These are phyloP conservation scores for Diplocarpon mali DNA, from an alignment of 2,329 filamentous ascomycete species.

Conservation along the genomic window DNA sequence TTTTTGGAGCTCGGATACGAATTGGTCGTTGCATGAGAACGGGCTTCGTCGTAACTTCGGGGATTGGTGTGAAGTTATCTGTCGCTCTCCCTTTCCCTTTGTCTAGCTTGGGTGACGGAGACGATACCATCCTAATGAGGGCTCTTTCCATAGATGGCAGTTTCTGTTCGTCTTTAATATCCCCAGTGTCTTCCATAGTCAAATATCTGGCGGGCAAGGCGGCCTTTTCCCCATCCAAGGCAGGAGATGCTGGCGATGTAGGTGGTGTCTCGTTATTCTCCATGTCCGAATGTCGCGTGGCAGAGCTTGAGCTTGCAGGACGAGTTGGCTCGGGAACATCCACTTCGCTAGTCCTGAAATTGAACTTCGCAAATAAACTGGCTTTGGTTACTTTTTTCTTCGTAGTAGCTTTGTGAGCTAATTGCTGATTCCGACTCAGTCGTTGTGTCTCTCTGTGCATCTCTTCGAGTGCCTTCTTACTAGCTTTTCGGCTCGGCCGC, in stretches of 20 bases:
- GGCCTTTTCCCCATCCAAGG: slow-evolving; percentile 24
- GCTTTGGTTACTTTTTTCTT: slow-evolving; percentile 84
- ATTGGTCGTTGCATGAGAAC: slow-evolving; percentile 25
- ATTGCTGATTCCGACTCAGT: slow-evolving; percentile 78
- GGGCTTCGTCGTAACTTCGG: slow-evolving; percentile 13
- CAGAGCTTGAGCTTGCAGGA: slow-evolving; percentile 43
- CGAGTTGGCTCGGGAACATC: slow-evolving; percentile 27
- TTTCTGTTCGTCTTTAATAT: slow-evolving; percentile 4
- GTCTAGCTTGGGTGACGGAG: slow-evolving; percentile 28
- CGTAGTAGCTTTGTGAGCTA: slow-evolving; percentile 80
- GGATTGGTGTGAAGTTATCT: slow-evolving; percentile 20
- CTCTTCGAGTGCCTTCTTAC: slow-evolving; percentile 89
- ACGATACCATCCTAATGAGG: slow-evolving; percentile 10
- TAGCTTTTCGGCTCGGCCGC: slow-evolving; percentile 70
- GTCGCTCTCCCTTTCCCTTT: slow-evolving; percentile 52
- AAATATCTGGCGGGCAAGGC: slow-evolving; percentile 1
- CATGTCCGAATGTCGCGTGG: slow-evolving; percentile 35
- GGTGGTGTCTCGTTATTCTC: slow-evolving; percentile 55
- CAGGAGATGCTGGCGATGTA: slow-evolving; percentile 49
- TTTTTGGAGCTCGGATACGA: slow-evolving; percentile 31
- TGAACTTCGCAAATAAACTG: slow-evolving; percentile 75
- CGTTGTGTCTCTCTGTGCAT: slow-evolving; percentile 94
- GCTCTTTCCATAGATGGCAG: slow-evolving; percentile 15
- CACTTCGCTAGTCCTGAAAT: slow-evolving; percentile 43
- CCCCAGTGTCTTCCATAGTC: background rate